Evolutionary conservation across 2,329 filamentous ascomycete genomes (phyloP).

Genomic region (Myriosclerotinia duriaeana): DNA sequence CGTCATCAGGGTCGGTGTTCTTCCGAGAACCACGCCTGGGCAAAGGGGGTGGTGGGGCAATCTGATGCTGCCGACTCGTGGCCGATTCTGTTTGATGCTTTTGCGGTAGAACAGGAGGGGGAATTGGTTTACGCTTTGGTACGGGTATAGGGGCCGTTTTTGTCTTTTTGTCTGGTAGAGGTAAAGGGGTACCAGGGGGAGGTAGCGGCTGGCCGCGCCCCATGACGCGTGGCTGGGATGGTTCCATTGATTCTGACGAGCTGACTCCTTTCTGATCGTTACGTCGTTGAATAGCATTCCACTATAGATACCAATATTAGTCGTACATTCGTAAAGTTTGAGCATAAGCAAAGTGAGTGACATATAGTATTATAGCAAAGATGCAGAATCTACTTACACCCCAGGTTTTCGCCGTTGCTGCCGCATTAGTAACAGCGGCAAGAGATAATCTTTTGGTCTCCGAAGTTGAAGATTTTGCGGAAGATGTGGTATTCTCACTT

Average conservation of each 20-base stretch:
- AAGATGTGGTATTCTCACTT: conserved; percentile 42
- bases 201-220: conserved; percentile 80
- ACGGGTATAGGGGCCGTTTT: conserved; percentile 57
- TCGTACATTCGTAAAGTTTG: background rate
- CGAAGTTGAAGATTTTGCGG: conserved; percentile 30
- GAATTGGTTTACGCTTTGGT: conserved; percentile 64
- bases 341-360: background rate
- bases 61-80: conserved; percentile 38
- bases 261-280: conserved; percentile 40
- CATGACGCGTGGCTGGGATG: conserved; percentile 62
- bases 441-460: conserved; percentile 52
- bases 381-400: conserved; percentile 39
- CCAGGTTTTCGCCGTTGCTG: conserved; percentile 58
- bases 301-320: conserved; percentile 29
- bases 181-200: conserved; percentile 76
- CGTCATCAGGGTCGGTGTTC: conserved; percentile 42
- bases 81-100: conserved; percentile 30
- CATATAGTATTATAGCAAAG: background rate
- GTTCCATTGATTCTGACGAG: conserved; percentile 39
- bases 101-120: conserved; percentile 41
- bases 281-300: conserved; percentile 55
- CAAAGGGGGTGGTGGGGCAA: conserved; percentile 48
- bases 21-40: conserved; percentile 42
- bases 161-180: conserved; percentile 61
- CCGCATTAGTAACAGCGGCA: conserved; percentile 56